These are phyloP conservation scores for Ophiocordyceps camponoti-leonardi DNA, from an alignment of 2,329 filamentous ascomycete genomes.

Conservation along the genomic window DNA sequence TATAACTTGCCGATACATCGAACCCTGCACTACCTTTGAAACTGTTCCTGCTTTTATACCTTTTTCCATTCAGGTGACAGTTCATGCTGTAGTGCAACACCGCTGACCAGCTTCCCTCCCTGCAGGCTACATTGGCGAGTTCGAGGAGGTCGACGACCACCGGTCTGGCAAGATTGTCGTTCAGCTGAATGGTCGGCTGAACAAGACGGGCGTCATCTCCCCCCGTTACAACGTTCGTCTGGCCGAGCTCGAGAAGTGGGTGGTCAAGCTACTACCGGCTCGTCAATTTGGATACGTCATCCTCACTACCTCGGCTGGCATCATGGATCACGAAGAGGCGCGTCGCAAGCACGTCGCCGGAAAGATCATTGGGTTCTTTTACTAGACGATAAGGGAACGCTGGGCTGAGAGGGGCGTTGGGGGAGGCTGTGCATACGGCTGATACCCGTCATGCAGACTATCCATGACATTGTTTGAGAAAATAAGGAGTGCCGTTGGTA, in stretches of 20 bases:
- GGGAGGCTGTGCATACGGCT: conserved; percentile 5
- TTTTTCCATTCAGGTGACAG: not conserved
- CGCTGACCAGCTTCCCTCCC: conserved; percentile 30
- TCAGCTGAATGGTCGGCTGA: conserved; percentile 93
- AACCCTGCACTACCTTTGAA: conserved; percentile 67
- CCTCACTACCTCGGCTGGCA: conserved; percentile 96
- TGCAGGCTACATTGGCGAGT: conserved; percentile 95
- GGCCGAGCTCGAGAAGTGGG: conserved; percentile 97
- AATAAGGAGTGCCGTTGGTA: not conserved
- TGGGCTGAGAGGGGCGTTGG: conserved; percentile 19
- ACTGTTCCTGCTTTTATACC: conserved; percentile 26
- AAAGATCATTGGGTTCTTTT: conserved; percentile 99
- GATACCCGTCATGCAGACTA: not conserved
- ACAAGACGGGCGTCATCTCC: conserved; percentile 99
- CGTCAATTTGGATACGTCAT: conserved; percentile 99
- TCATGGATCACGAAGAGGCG: conserved; percentile 99
- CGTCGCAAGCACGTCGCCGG: conserved; percentile 96
- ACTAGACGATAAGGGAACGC: conserved; percentile 40
- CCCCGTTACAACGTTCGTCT: conserved; percentile 99
- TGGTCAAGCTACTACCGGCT: conserved; percentile 94
- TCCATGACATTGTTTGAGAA: not conserved
- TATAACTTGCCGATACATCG: conserved; percentile 99
- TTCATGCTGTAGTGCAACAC: conserved; percentile 87
- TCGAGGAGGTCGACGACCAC: conserved; percentile 99
- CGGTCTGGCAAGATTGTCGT: conserved; percentile 99